These are phyloP conservation scores for Argentina anserina DNA, from an alignment of 306 rosid genomes.

Conservation along the genomic window DNA sequence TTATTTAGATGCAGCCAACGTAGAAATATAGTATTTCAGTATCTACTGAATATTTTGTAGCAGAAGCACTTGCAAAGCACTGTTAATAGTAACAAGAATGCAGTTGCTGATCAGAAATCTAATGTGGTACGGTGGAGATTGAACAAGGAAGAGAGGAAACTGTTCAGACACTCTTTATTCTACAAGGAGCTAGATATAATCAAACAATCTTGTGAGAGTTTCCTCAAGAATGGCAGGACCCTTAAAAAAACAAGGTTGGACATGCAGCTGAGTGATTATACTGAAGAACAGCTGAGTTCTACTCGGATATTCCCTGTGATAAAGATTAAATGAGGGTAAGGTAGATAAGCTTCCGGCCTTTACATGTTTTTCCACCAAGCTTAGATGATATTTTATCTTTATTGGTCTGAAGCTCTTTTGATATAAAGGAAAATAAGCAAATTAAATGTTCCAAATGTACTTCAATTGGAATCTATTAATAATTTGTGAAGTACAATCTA, in stretches of 20 bases:
- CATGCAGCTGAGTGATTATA: conserved; percentile 1
- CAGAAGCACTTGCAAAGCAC: background rate
- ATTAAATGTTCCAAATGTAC: background rate
- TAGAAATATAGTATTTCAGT: background rate
- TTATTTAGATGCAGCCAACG: background rate
- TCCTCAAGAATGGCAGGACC: background rate
- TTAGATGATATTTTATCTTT: background rate
- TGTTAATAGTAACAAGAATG: background rate
- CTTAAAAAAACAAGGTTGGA: background rate
- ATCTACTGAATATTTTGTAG: background rate
- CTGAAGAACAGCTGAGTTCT: background rate
- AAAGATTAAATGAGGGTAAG: background rate
- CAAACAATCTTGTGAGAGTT: background rate
- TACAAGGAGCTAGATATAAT: background rate
- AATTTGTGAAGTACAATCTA: background rate
- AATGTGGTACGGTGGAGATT: background rate
- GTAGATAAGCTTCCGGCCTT: conserved; percentile 9
- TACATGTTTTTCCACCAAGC: background rate
- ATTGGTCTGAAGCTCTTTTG: conserved; percentile 1
- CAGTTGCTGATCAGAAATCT: conserved; percentile 3
- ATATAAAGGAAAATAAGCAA: background rate
- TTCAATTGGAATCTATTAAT: background rate
- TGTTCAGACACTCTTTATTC: background rate
- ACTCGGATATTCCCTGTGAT: background rate
- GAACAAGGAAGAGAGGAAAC: background rate